Conservation (phyloP, 192 early-diverging fungal genomes). For the Coemansia pectinata region DNA sequence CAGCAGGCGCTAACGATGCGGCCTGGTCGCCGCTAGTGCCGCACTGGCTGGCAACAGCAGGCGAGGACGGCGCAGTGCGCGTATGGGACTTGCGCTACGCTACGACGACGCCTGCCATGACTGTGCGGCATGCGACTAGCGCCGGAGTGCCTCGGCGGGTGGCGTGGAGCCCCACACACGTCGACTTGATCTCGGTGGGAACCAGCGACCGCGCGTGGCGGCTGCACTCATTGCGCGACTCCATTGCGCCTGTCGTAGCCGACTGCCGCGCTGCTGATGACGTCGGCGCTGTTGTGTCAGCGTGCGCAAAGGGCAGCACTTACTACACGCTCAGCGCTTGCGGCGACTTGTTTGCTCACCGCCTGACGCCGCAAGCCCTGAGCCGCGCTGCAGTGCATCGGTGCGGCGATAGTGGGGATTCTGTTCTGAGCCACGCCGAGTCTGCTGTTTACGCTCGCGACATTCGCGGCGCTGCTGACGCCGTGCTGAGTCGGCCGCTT, state of each 20-base stretch:
- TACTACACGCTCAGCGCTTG: conserved; percentile 50
- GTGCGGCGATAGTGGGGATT: not conserved
- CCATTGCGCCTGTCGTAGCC: conserved; percentile 12
- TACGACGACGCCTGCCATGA: conserved; percentile 24
- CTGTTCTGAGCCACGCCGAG: conserved; percentile 14
- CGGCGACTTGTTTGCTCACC: conserved; percentile 51
- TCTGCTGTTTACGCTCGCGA: conserved; percentile 40
- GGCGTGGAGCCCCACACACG: conserved; percentile 72
- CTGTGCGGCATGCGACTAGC: conserved; percentile 33
- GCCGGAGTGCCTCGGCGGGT: conserved; percentile 30
- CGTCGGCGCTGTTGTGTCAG: conserved; percentile 36
- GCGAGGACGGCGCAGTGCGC: conserved; percentile 61
- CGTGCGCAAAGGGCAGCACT: conserved; percentile 30
- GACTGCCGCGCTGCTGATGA: conserved; percentile 45
- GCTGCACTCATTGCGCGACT: conserved; percentile 54
- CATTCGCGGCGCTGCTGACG: conserved; percentile 26
- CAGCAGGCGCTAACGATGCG: conserved; percentile 46
- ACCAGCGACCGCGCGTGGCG: conserved; percentile 61
- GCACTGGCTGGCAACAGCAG: conserved; percentile 70
- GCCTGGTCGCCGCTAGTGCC: conserved; percentile 75
- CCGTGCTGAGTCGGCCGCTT: conserved; percentile 16
- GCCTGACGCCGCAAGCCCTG: conserved; percentile 21
- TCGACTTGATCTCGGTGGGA: conserved; percentile 63
- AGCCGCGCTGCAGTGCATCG: conserved; percentile 14
- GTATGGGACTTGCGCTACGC: conserved; percentile 74